Conservation (phyloP, 768 basidiomycete species). For the Clitopilus hobsonii region DNA sequence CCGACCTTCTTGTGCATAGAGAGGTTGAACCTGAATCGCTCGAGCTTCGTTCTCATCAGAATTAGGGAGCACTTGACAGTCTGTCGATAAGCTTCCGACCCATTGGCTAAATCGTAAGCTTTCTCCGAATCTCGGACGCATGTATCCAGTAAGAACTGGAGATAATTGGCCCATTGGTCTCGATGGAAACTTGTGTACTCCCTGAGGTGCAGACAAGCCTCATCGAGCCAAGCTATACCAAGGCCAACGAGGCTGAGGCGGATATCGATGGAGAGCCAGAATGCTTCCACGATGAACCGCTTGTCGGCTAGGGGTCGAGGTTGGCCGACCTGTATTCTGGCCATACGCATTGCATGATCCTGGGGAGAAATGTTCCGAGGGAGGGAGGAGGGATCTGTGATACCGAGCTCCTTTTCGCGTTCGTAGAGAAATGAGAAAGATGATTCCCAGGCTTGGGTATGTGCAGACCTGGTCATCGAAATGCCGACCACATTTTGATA, state of each 20-base stretch:
- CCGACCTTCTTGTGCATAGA: constrained; percentile 25
- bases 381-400: constrained; percentile 25
- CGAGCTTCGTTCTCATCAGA: constrained; percentile 40
- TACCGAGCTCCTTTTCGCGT: constrained; percentile 34
- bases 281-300: constrained; percentile 57
- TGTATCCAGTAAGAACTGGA: constrained; percentile 38
- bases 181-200: constrained; percentile 22
- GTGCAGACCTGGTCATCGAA: constrained; percentile 46
- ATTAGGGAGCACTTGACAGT: constrained; percentile 39
- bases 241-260: constrained; percentile 48
- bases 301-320: constrained; percentile 54
- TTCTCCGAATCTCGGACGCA: constrained; percentile 42
- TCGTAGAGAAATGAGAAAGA: constrained; percentile 49
- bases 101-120: constrained; percentile 40
- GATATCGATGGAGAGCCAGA: constrained; percentile 49
- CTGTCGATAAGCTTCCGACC: constrained; percentile 51
- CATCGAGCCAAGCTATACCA: constrained; percentile 34
- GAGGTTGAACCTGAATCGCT: constrained; percentile 46
- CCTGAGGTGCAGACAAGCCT: constrained; percentile 12
- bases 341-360: constrained; percentile 46
- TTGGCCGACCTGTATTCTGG: constrained; percentile 50
- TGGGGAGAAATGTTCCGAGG: constrained; percentile 32
- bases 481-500: constrained; percentile 38
- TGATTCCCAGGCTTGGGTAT: constrained; percentile 57
- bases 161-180: constrained; percentile 42